phyloP scores from a whole-genome alignment of 208 protist genomes.

The Strigomonas oncopelti region DNA sequence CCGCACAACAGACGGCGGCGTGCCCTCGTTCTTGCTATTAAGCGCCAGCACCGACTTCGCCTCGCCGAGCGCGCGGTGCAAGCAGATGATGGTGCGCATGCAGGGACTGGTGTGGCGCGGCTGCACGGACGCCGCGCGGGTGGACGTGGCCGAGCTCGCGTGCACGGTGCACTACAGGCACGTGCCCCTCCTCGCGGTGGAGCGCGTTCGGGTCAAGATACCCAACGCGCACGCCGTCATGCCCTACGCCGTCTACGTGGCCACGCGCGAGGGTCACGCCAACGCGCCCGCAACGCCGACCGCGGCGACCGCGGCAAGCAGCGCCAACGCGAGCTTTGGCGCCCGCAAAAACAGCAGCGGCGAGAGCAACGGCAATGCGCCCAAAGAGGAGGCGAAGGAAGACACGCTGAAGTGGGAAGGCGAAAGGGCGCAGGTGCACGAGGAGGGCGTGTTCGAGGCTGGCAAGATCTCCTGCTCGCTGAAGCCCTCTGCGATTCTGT shows the following conservation, averaged over 20 bases:
- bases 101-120: not conserved
- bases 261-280: not conserved
- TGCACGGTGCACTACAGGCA: constrained; percentile 10
- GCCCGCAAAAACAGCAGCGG: too few species aligned
- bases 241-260: not conserved
- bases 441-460: not conserved
- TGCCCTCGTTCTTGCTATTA: not conserved
- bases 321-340: too few species aligned
- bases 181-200: constrained; percentile 11
- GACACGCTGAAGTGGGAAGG: not conserved
- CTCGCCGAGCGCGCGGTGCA: not conserved
- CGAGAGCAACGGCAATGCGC: too few species aligned
- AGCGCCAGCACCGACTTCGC: not conserved
- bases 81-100: not conserved
- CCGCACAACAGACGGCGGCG: not conserved
- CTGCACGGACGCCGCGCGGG: not conserved
- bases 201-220: constrained; percentile 1
- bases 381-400: not conserved
- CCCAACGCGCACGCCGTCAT: not conserved
- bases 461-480: not conserved
- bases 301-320: not conserved
- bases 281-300: not conserved
- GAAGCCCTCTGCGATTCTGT: not conserved
- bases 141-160: not conserved
- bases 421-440: not conserved